Conservation (phyloP, 2,329 filamentous ascomycete genomes). For the Ascomycota sp. region DNA sequence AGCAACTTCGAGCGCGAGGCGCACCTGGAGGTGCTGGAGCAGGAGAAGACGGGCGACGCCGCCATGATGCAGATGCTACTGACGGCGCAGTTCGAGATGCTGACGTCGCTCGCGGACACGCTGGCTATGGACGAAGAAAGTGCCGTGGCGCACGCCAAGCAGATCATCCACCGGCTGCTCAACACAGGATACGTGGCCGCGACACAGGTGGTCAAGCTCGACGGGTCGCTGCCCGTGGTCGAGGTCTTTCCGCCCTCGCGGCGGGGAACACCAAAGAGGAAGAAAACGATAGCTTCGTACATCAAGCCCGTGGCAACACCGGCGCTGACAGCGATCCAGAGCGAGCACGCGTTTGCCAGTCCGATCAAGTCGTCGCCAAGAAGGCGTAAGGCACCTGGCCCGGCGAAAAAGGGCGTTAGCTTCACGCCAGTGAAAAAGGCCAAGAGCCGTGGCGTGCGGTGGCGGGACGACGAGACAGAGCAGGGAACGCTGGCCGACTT, state of each 20-base stretch:
- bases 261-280: conserved; percentile 56
- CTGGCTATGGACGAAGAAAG: conserved; percentile 64
- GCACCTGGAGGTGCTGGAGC: conserved; percentile 53
- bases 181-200: conserved; percentile 52
- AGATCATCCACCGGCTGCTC: conserved; percentile 55
- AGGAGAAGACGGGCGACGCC: conserved; percentile 62
- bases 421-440: conserved; percentile 66
- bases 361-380: conserved; percentile 63
- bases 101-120: conserved; percentile 62
- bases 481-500: conserved; percentile 74
- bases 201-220: conserved; percentile 73
- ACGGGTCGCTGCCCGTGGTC: conserved; percentile 36
- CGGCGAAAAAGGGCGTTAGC: conserved; percentile 43
- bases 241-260: conserved; percentile 50
- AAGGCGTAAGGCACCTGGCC: conserved; percentile 43
- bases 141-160: conserved; percentile 58
- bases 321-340: conserved; percentile 14
- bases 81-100: conserved; percentile 76
- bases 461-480: conserved; percentile 74
- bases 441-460: conserved; percentile 62
- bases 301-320: conserved; percentile 23
- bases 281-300: conserved; percentile 24
- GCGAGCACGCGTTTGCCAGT: conserved; percentile 11
- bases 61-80: conserved; percentile 63
- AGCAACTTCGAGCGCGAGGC: conserved; percentile 62